These are phyloP conservation scores for Gastrodia elata DNA, from an alignment of 106 monocot genomes.

Conservation along the genomic window DNA sequence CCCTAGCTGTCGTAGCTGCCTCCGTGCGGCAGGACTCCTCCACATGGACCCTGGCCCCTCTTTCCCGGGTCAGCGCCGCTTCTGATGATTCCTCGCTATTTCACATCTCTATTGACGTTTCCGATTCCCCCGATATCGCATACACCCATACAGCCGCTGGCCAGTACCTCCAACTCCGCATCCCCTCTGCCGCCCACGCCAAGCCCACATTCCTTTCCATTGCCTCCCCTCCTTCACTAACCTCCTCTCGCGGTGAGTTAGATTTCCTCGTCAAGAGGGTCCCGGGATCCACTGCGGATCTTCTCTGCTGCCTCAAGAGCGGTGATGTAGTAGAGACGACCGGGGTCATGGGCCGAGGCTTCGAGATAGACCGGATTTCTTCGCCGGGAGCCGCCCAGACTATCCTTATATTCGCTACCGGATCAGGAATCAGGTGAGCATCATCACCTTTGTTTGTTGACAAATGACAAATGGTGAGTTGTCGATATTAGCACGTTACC, in stretches of 20 bases:
- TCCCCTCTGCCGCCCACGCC: slow-evolving; percentile 16
- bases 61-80: slow-evolving; percentile 50
- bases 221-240: slow-evolving; percentile 53
- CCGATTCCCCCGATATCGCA: slow-evolving; percentile 49
- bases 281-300: slow-evolving; percentile 45
- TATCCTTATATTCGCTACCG: slow-evolving; percentile 76
- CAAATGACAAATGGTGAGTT: neutral
- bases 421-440: slow-evolving; percentile 76
- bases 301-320: slow-evolving; percentile 41
- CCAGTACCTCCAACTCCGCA: slow-evolving; percentile 77
- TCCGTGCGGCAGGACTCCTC: slow-evolving; percentile 29
- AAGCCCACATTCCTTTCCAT: slow-evolving; percentile 68
- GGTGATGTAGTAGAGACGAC: slow-evolving; percentile 68
- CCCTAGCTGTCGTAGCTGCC: slow-evolving; percentile 19
- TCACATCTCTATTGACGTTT: slow-evolving; percentile 61
- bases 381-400: slow-evolving; percentile 16
- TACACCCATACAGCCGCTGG: slow-evolving; percentile 40
- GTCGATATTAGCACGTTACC: no score
- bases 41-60: slow-evolving; percentile 49
- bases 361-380: slow-evolving; percentile 45
- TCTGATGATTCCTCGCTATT: slow-evolving; percentile 58
- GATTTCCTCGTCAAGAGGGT: slow-evolving; percentile 77
- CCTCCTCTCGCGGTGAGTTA: slow-evolving; percentile 22
- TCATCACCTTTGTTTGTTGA: neutral
- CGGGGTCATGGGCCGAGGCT: slow-evolving; percentile 65